Evolutionary conservation across 2,329 filamentous ascomycete species (phyloP).

Genomic region (Mycosphaerella sp.): DNA sequence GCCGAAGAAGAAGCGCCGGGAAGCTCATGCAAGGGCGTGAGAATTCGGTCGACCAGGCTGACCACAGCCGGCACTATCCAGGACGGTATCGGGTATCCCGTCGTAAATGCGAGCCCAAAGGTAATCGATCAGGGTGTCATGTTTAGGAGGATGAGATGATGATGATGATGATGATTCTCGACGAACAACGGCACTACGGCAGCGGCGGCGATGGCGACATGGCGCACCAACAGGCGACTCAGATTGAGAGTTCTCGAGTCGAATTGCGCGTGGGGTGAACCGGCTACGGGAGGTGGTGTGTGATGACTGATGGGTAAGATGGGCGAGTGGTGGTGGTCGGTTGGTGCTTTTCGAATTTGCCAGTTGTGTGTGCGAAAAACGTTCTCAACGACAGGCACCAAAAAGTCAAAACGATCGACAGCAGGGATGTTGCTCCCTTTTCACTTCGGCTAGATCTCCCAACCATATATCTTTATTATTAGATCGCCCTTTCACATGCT

Average conservation of each 20-base stretch:
- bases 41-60: conserved; percentile 1
- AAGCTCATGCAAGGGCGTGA: background rate
- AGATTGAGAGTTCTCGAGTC: no score
- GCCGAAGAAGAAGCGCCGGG: conserved; percentile 14
- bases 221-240: background rate
- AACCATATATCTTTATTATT: background rate
- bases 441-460: background rate
- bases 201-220: background rate
- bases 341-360: background rate
- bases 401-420: conserved; percentile 1
- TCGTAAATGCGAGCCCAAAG: conserved; percentile 1
- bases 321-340: no score
- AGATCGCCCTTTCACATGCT: conserved; percentile 1
- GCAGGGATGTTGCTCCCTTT: conserved; percentile 1
- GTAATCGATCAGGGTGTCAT: background rate
- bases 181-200: no score
- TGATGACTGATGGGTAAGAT: no score
- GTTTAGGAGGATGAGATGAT: no score
- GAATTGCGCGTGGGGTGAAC: no score
- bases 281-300: no score
- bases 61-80: background rate
- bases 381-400: no score
- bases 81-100: background rate
- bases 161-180: no score
- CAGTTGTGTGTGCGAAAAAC: no score